These are phyloP conservation scores for Coniella lustricola DNA, from an alignment of 2,329 filamentous ascomycete genomes.

Conservation along the genomic window DNA sequence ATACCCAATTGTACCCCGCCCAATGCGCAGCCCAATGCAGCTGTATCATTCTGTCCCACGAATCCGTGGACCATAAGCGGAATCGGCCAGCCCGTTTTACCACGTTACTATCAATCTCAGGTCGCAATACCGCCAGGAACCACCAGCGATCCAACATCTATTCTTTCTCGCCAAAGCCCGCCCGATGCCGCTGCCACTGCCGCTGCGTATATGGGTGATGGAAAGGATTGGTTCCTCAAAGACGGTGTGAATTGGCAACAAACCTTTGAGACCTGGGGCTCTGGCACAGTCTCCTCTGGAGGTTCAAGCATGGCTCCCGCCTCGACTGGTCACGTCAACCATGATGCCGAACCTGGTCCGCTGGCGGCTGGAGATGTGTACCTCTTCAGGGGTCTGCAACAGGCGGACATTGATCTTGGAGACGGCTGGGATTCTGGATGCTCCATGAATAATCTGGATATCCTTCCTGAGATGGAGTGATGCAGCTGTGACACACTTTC, in stretches of 20 bases:
- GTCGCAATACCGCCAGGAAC: slow-evolving; percentile 18
- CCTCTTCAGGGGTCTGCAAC: slow-evolving; percentile 23
- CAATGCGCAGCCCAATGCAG: slow-evolving; percentile 11
- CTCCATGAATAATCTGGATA: slow-evolving; percentile 21
- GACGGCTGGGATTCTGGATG: slow-evolving; percentile 22
- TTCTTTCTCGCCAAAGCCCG: slow-evolving; percentile 16
- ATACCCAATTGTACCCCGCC: slow-evolving; percentile 12
- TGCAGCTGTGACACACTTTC: too few species aligned
- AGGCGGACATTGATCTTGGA: slow-evolving; percentile 13
- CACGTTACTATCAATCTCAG: slow-evolving; percentile 24
- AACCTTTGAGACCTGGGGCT: slow-evolving; percentile 48
- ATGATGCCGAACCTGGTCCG: slow-evolving; percentile 4
- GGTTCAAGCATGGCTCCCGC: slow-evolving; percentile 25
- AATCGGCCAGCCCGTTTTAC: slow-evolving; percentile 20
- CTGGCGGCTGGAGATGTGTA: slow-evolving; percentile 17
- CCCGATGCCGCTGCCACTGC: slow-evolving; percentile 23
- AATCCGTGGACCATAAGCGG: slow-evolving; percentile 22
- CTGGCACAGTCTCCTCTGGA: slow-evolving; percentile 27
- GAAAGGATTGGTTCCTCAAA: slow-evolving; percentile 50
- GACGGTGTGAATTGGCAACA: slow-evolving; percentile 53
- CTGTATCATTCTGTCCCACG: slow-evolving; percentile 7
- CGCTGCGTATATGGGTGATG: slow-evolving; percentile 36
- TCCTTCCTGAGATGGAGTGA: slow-evolving; percentile 23
- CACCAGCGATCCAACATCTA: slow-evolving; percentile 17
- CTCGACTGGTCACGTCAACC: not conserved